Base-by-base conservation (phyloP, 169 alveolate genomes). In the Cryptosporidium sp. region DNA sequence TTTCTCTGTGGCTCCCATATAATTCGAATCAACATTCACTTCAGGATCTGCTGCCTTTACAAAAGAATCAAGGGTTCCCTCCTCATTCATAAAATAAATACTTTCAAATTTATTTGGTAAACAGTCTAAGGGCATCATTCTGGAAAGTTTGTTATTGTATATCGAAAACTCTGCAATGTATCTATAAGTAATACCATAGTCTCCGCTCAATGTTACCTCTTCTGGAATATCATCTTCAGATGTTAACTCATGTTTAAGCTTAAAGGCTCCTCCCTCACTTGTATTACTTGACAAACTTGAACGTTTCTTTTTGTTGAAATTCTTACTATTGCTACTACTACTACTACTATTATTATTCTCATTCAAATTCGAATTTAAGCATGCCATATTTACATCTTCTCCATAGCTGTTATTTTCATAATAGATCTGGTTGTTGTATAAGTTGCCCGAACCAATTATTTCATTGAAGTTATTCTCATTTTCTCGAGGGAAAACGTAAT, bases 81-180 rank as follows among this genome's bases (percentile, higher is more conserved):
- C 56, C 39, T 73, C 70, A 33, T 44, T 56, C 39, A n/a, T 73
- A 18, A 33, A 73, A 37, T 73, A 73, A 14, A 73, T 73, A 52
- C 86, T 73, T 51, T 62, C 75, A 80, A 44, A 80, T 12, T 80
- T 62, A 52, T 80, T 65, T 42, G 75, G 75, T 16, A 80, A 18
- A 16, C 58, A 62, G 53, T 80, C 89, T 23, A 80, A 51, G 14
- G 89, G 75, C 39, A 80, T 62, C 75, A 80, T 37, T 56, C 89
- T 80, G 26, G 89, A 80, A 44, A 62, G 39, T 37, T 80, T 80
- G 23, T 60, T 62, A 45, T 80, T 80, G 48, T 80, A 80, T 62
- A 80, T 61, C 12, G 58, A 61, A 62, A 80, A 80, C 48, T 80
- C 89, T 16, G 69, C 75, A 14, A 80, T 80, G 48, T 80, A 80